Evolutionary conservation across 2,329 filamentous ascomycete genomes (phyloP).

Genomic region (Mariannaea sp.): DNA sequence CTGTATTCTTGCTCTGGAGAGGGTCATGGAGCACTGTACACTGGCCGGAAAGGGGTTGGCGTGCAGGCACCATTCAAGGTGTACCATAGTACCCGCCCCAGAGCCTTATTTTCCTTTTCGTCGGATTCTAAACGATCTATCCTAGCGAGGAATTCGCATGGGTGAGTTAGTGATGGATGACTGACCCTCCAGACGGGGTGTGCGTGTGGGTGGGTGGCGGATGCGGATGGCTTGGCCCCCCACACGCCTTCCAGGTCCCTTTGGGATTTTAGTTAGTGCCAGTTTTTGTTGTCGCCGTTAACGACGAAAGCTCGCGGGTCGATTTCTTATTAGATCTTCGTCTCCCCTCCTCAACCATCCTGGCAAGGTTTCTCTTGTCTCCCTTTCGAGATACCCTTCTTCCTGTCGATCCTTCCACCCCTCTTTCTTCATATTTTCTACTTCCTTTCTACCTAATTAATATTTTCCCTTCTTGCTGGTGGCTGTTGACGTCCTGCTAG

Average conservation of each 20-base stretch:
- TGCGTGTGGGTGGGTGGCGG: background rate
- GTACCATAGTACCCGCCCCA: no score
- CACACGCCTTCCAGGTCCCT: background rate
- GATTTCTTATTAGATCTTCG: slow-evolving; percentile 21
- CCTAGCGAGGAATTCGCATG: no score
- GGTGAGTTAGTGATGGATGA: no score
- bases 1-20: no score
- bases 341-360: slow-evolving; percentile 7
- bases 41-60: no score
- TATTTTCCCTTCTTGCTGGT: background rate
- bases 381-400: slow-evolving; percentile 15
- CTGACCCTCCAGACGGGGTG: no score
- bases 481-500: background rate
- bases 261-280: slow-evolving; percentile 14
- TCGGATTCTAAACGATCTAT: no score
- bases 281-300: slow-evolving; percentile 32
- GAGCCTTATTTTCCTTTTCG: no score
- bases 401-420: slow-evolving; percentile 33
- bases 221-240: background rate
- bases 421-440: slow-evolving; percentile 22
- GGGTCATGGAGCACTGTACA: no score
- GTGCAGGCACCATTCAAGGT: no score
- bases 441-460: slow-evolving; percentile 6
- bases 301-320: slow-evolving; percentile 15
- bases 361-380: slow-evolving; percentile 5